Evolutionary conservation across 768 basidiomycete genomes (phyloP).

Genomic region (Pseudohyphozyma bogoriensis): DNA sequence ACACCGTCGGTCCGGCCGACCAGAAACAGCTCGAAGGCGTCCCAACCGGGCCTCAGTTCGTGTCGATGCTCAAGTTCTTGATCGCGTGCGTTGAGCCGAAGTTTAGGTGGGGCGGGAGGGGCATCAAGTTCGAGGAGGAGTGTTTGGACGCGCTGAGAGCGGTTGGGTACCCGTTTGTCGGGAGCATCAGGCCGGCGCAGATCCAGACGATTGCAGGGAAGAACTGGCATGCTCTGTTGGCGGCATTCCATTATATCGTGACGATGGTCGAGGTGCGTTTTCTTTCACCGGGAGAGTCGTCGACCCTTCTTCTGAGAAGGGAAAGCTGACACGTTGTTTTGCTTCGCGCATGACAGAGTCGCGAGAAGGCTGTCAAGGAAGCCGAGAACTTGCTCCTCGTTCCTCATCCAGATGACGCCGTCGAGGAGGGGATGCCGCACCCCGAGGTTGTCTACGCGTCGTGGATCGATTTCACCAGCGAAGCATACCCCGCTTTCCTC

Average conservation of each 20-base stretch:
- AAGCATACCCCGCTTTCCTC: too few species aligned
- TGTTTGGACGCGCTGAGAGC: constrained; percentile 64
- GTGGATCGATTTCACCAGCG: too few species aligned
- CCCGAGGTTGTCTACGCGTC: too few species aligned
- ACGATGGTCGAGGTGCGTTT: constrained; percentile 65
- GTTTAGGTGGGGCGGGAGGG: constrained; percentile 41
- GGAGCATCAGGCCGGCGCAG: constrained; percentile 73
- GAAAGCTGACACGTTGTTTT: not conserved
- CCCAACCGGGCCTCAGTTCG: constrained; percentile 78
- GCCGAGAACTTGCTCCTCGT: constrained; percentile 40
- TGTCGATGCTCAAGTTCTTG: constrained; percentile 70
- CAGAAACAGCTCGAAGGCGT: constrained; percentile 59
- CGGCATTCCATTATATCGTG: constrained; percentile 84
- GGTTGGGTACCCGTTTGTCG: constrained; percentile 68
- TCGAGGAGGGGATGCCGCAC: constrained; percentile 33
- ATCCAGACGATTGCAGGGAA: constrained; percentile 79
- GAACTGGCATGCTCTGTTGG: constrained; percentile 82
- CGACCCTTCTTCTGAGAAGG: not conserved
- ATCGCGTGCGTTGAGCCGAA: constrained; percentile 57
- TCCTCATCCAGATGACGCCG: constrained; percentile 55
- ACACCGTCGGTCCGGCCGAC: too few species aligned
- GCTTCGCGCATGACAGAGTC: constrained; percentile 12
- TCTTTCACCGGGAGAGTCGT: not conserved
- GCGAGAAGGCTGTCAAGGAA: constrained; percentile 20
- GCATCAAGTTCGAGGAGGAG: constrained; percentile 76